A percentile compares a stretch with the other conserved stretches of the same genome.
These are phyloP conservation scores for Candida verbasci DNA, from an alignment of 805 yeast species.

Conservation along the genomic window DNA sequence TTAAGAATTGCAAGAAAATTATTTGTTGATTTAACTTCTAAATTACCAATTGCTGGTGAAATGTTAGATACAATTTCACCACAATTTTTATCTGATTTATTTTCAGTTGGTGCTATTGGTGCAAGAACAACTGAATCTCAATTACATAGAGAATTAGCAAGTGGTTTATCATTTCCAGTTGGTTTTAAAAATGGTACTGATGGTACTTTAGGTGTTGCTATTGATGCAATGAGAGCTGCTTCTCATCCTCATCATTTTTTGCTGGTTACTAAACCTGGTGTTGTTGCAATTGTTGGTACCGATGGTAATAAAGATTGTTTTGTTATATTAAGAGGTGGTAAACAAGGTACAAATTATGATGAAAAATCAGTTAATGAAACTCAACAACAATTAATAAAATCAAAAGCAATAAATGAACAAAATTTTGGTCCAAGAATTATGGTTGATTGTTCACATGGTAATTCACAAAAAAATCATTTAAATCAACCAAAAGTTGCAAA, in stretches of 20 bases:
- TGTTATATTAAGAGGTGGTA: slow-evolving; percentile 94
- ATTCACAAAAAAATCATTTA: slow-evolving; percentile 83
- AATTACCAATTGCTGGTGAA: slow-evolving; percentile 92
- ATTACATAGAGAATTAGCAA: slow-evolving; percentile 93
- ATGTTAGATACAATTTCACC: slow-evolving; percentile 98
- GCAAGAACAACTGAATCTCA: slow-evolving; percentile 99
- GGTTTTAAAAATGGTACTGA: slow-evolving; percentile 99
- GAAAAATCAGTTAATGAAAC: slow-evolving; percentile 66
- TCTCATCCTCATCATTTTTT: slow-evolving; percentile 91
- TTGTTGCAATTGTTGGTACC: slow-evolving; percentile 93
- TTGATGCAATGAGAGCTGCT: slow-evolving; percentile 92
- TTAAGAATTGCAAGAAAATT: slow-evolving; percentile 81
- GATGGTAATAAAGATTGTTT: slow-evolving; percentile 90
- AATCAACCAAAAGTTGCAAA: slow-evolving; percentile 91
- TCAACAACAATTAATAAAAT: slow-evolving; percentile 51
- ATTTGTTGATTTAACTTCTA: slow-evolving; percentile 76
- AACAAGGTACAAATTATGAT: slow-evolving; percentile 86
- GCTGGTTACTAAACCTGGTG: slow-evolving; percentile 93
- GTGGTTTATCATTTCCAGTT: slow-evolving; percentile 95
- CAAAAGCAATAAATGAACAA: slow-evolving; percentile 42
- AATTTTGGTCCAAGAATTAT: slow-evolving; percentile 65
- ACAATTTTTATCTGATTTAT: slow-evolving; percentile 86
- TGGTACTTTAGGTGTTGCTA: slow-evolving; percentile 89
- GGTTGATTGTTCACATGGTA: slow-evolving; percentile 98
- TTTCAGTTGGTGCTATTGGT: slow-evolving; percentile 97